A percentile compares a stretch with the other conserved stretches of the same genome.
These are phyloP conservation scores for Parasarocladium wereldwijsianum DNA, from an alignment of 2,329 filamentous ascomycete species.

Conservation along the genomic window DNA sequence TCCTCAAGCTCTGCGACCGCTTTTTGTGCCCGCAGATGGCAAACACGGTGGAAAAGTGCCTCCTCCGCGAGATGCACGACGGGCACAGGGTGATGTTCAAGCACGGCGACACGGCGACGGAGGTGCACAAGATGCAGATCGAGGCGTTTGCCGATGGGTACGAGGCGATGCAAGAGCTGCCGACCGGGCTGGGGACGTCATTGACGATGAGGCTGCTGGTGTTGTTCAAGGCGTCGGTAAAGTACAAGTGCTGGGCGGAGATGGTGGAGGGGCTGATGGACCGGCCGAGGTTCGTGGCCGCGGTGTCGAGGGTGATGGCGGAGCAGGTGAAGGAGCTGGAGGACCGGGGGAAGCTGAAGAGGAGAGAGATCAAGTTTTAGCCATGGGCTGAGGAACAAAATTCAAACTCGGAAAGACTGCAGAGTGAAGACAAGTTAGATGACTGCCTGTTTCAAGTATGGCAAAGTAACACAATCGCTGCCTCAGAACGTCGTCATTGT, in stretches of 20 bases:
- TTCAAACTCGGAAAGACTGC: too few species aligned
- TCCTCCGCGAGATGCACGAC: constrained; percentile 15
- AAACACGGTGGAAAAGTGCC: constrained; percentile 15
- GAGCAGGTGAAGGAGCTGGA: constrained; percentile 13
- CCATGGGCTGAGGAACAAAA: not conserved
- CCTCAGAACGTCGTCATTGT: too few species aligned
- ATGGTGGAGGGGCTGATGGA: constrained; percentile 12
- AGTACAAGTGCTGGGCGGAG: constrained; percentile 13
- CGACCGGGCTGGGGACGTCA: constrained; percentile 10
- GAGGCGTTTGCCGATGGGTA: constrained; percentile 20
- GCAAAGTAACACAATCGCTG: too few species aligned
- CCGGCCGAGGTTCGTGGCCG: constrained; percentile 14
- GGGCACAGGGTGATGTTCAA: constrained; percentile 18
- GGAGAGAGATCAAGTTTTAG: constrained; percentile 13
- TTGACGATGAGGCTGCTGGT: constrained; percentile 13
- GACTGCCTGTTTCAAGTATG: too few species aligned
- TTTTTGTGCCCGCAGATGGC: constrained; percentile 17
- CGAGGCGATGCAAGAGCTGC: constrained; percentile 15
- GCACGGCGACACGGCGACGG: constrained; percentile 10
- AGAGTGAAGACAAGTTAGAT: too few species aligned
- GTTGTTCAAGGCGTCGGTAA: constrained; percentile 19
- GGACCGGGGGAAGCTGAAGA: constrained; percentile 12
- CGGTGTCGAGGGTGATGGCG: constrained; percentile 17
- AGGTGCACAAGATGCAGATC: constrained; percentile 15
- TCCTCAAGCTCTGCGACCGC: constrained; percentile 21